Evolutionary conservation across 345 rosid genomes (phyloP).

Genomic region (Moricandia moricandioides): DNA sequence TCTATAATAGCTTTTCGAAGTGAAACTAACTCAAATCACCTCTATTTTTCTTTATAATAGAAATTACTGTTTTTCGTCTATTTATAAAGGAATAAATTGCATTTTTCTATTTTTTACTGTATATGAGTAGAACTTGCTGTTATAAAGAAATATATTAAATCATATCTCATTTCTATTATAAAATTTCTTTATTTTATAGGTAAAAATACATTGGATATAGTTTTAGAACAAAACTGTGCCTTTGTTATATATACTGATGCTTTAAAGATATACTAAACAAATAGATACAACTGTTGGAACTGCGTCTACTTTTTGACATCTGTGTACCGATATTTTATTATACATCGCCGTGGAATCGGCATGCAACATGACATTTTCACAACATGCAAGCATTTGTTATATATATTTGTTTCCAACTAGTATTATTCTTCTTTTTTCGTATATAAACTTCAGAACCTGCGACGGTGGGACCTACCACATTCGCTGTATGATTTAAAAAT

Average conservation of each 20-base stretch:
- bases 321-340: conserved; percentile 1
- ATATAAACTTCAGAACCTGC: conserved; percentile 14
- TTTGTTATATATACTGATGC: conserved; percentile 3
- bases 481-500: neutral
- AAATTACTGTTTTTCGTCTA: too few species aligned
- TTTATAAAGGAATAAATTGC: too few species aligned
- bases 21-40: too few species aligned
- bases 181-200: too few species aligned
- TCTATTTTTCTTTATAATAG: too few species aligned
- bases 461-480: conserved; percentile 21
- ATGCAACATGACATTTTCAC: conserved; percentile 30
- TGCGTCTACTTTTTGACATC: conserved; percentile 20
- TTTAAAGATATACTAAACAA: conserved; percentile 2
- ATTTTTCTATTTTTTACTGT: too few species aligned
- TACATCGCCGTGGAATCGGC: conserved; percentile 26
- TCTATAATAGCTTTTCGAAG: too few species aligned
- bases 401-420: neutral
- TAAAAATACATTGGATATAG: too few species aligned
- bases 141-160: too few species aligned
- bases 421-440: neutral
- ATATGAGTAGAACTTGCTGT: too few species aligned
- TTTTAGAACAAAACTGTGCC: too few species aligned
- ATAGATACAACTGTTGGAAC: neutral
- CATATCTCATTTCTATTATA: too few species aligned
- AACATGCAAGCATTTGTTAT: conserved; percentile 13